phyloP scores from a whole-genome alignment of 2,329 filamentous ascomycete species.

The Colletotrichum aenigma region DNA sequence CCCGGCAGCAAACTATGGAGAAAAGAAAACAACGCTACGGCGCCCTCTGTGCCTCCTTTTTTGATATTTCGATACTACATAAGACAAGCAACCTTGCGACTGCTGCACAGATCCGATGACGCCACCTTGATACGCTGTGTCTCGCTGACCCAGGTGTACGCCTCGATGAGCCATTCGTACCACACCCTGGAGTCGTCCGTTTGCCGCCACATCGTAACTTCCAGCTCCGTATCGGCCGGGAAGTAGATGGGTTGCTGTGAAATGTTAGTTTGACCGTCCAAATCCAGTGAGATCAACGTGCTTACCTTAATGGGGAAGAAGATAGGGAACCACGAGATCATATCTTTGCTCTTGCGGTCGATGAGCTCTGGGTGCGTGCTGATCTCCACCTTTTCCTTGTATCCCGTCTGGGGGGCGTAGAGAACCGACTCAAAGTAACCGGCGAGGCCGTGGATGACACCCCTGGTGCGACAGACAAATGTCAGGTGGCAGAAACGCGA shows the following conservation, averaged over 20 bases:
- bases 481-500: conserved; percentile 76
- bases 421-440: conserved; percentile 98
- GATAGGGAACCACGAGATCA: conserved; percentile 99
- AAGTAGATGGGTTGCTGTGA: conserved; percentile 82
- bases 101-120: conserved; percentile 70
- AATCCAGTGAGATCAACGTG: background rate
- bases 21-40: background rate
- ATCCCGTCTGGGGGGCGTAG: conserved; percentile 63
- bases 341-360: conserved; percentile 90
- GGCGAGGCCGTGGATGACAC: conserved; percentile 87
- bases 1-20: conserved; percentile 7
- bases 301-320: conserved; percentile 93
- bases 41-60: background rate
- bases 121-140: conserved; percentile 68
- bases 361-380: conserved; percentile 94
- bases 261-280: background rate
- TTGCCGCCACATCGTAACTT: conserved; percentile 94
- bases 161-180: conserved; percentile 98
- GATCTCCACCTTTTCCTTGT: conserved; percentile 72
- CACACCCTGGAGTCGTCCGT: conserved; percentile 95
- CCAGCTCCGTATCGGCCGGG: conserved; percentile 82
- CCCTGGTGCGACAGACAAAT: conserved; percentile 79
- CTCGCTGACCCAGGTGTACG: conserved; percentile 70
- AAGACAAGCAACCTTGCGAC: conserved; percentile 71
- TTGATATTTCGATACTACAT: conserved; percentile 53